phyloP scores from a whole-genome alignment of 2,329 filamentous ascomycete species.

The Cercospora nicotianae region DNA sequence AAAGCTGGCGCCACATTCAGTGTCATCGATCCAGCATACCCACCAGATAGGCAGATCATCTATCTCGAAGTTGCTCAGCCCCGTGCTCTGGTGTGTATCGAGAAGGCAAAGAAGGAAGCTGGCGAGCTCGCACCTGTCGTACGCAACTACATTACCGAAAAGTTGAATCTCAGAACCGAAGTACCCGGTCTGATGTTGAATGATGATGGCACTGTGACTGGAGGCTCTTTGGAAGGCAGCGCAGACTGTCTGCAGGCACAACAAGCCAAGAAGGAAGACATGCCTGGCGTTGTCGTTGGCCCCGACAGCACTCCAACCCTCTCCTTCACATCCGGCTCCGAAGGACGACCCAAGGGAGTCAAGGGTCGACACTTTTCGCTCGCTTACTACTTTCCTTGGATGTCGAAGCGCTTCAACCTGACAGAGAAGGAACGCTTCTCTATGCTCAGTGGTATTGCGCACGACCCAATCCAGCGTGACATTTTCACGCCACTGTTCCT shows the following conservation, averaged over 20 bases:
- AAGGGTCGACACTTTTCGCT: conserved; percentile 82
- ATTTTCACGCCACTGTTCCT: conserved; percentile 91
- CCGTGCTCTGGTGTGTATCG: conserved; percentile 69
- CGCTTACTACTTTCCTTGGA: conserved; percentile 88
- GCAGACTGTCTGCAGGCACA: conserved; percentile 65
- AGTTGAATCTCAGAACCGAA: conserved; percentile 70
- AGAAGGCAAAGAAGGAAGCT: conserved; percentile 67
- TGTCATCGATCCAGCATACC: conserved; percentile 78
- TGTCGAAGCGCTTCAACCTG: conserved; percentile 78
- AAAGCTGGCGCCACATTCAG: conserved; percentile 61
- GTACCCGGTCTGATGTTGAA: conserved; percentile 71
- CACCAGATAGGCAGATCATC: conserved; percentile 76
- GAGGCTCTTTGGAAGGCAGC: conserved; percentile 62
- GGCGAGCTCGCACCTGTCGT: conserved; percentile 63
- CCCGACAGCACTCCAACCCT: conserved; percentile 81
- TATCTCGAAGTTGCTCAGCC: conserved; percentile 80
- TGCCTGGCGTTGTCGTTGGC: conserved; percentile 74
- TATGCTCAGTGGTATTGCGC: conserved; percentile 80
- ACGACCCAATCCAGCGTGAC: conserved; percentile 65
- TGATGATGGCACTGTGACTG: conserved; percentile 70
- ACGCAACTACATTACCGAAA: conserved; percentile 67
- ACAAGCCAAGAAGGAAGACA: conserved; percentile 53
- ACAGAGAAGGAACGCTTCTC: conserved; percentile 74
- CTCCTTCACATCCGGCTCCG: conserved; percentile 62
- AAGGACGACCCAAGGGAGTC: conserved; percentile 83